These are phyloP conservation scores for Aspergillus ostianus DNA, from an alignment of 495 filamentous ascomycete species.

Conservation along the genomic window DNA sequence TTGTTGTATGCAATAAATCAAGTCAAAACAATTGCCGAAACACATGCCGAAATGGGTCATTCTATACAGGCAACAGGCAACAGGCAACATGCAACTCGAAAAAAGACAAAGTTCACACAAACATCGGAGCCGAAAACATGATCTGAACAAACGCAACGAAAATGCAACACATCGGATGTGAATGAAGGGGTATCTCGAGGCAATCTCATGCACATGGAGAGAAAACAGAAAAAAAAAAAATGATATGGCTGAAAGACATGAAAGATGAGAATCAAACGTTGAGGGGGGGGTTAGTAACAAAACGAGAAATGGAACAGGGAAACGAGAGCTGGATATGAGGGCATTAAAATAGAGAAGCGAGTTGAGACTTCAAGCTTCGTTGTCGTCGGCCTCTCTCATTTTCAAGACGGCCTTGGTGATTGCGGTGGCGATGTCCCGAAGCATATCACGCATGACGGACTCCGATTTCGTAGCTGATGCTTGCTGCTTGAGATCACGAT, in stretches of 20 bases:
- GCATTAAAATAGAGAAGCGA: background rate
- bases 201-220: background rate
- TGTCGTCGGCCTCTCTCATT: slow-evolving; percentile 13
- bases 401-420: slow-evolving; percentile 18
- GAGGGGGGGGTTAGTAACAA: no score
- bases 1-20: background rate
- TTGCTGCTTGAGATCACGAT: slow-evolving; percentile 10
- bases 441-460: slow-evolving; percentile 23
- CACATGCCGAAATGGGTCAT: background rate
- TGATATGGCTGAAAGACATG: background rate
- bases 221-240: background rate
- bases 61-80: background rate
- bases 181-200: slow-evolving; percentile 6
- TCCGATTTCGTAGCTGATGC: slow-evolving; percentile 14
- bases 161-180: slow-evolving; percentile 2
- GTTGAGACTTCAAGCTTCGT: background rate
- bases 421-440: slow-evolving; percentile 20
- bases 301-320: background rate
- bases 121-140: background rate
- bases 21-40: background rate
- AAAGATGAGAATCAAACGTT: background rate
- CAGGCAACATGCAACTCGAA: background rate
- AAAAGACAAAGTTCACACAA: background rate
- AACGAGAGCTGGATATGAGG: background rate
- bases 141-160: background rate